These are phyloP conservation scores for Candida awuae DNA, from an alignment of 805 yeast species.

Conservation along the genomic window DNA sequence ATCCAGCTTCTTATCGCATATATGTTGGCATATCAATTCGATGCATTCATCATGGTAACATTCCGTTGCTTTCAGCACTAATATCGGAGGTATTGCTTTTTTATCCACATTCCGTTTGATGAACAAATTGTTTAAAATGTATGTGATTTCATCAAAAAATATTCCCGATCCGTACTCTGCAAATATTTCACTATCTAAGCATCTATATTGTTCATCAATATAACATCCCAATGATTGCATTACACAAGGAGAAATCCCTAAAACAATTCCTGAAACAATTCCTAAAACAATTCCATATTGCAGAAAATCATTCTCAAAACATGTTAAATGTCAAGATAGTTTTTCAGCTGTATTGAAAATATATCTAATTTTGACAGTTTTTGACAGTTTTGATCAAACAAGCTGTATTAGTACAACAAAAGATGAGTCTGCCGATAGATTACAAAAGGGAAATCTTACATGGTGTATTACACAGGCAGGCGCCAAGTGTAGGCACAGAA, in stretches of 20 bases:
- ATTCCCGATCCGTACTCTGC: slow-evolving; percentile 10
- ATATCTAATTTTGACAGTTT: too few species aligned
- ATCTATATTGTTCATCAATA: neutral
- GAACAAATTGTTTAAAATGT: slow-evolving; percentile 1
- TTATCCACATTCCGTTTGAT: neutral
- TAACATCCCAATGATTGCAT: neutral
- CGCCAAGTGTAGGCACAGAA: slow-evolving; percentile 21
- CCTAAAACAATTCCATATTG: too few species aligned
- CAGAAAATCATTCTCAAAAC: too few species aligned
- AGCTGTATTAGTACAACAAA: too few species aligned
- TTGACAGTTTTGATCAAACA: too few species aligned
- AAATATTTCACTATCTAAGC: neutral
- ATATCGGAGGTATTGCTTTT: slow-evolving; percentile 5
- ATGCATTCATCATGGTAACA: slow-evolving; percentile 30
- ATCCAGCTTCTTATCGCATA: slow-evolving; percentile 24
- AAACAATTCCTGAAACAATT: too few species aligned
- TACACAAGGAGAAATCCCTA: too few species aligned
- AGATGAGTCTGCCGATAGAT: too few species aligned
- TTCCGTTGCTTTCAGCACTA: slow-evolving; percentile 6
- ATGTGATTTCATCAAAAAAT: neutral
- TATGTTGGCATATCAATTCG: slow-evolving; percentile 32
- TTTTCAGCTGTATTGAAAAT: too few species aligned
- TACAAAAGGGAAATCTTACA: slow-evolving; percentile 34
- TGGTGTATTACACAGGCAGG: slow-evolving; percentile 34
- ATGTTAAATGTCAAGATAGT: too few species aligned